Conservation (phyloP, 2,329 filamentous ascomycete genomes). For the Pseudogymnoascus destructans region DNA sequence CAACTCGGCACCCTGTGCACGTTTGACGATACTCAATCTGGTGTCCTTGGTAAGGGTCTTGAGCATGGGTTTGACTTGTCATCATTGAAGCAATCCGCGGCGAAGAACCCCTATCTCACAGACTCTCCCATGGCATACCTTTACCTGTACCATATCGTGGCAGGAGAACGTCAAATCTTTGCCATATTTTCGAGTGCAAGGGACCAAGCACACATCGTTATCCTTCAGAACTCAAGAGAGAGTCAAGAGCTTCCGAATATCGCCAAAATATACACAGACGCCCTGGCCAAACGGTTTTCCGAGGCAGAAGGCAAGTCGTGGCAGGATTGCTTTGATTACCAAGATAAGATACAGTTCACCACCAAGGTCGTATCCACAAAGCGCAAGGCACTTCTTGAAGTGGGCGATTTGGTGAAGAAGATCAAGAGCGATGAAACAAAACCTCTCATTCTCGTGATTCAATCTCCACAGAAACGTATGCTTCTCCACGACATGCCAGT, state of each 20-base stretch:
- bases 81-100: constrained; percentile 53
- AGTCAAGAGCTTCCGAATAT: constrained; percentile 79
- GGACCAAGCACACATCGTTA: constrained; percentile 70
- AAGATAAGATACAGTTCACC: constrained; percentile 74
- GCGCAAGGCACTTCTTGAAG: constrained; percentile 76
- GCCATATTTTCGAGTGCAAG: constrained; percentile 78
- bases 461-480: constrained; percentile 72
- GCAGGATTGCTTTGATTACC: constrained; percentile 76
- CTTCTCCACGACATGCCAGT: constrained; percentile 76
- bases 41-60: constrained; percentile 81
- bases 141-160: constrained; percentile 83
- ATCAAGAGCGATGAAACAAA: constrained; percentile 72
- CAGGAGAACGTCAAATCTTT: constrained; percentile 86
- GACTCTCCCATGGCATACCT: constrained; percentile 67
- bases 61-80: constrained; percentile 87
- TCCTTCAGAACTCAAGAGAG: constrained; percentile 74
- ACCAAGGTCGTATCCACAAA: constrained; percentile 78
- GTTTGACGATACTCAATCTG: constrained; percentile 80
- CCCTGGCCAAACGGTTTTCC: constrained; percentile 50
- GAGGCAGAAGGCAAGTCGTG: constrained; percentile 57
- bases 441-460: constrained; percentile 74
- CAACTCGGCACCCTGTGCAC: constrained; percentile 85
- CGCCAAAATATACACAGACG: constrained; percentile 73
- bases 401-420: constrained; percentile 80
- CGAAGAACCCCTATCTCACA: constrained; percentile 63